Conservation (phyloP, 805 yeast genomes). For the Metschnikowia gruessii region DNA sequence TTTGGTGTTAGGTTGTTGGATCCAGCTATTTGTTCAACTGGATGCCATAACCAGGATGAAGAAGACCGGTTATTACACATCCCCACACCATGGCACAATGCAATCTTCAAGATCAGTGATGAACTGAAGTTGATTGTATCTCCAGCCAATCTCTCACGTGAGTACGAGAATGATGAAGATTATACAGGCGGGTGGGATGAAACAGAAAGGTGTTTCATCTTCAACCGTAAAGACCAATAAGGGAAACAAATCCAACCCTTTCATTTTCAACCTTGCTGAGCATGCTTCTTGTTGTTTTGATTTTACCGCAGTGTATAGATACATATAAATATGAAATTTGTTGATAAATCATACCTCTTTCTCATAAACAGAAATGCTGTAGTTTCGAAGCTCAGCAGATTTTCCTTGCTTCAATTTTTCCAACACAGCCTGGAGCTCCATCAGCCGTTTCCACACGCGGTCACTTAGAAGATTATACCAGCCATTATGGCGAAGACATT, state of each 20-base stretch:
- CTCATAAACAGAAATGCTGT: slow-evolving; percentile 35
- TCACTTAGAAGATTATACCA: slow-evolving; percentile 44
- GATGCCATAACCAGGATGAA: slow-evolving; percentile 43
- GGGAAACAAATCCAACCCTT: neutral
- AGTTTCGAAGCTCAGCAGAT: slow-evolving; percentile 31
- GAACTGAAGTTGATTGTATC: slow-evolving; percentile 23
- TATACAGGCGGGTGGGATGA: slow-evolving; percentile 22
- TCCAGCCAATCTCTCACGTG: slow-evolving; percentile 13
- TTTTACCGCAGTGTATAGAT: neutral
- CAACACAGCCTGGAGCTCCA: slow-evolving; percentile 35
- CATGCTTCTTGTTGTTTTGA: neutral
- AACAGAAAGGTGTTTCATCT: slow-evolving; percentile 13
- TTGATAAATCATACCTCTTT: slow-evolving; percentile 1
- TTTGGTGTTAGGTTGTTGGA: slow-evolving; percentile 52
- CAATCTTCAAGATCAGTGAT: slow-evolving; percentile 44
- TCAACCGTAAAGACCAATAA: slow-evolving; percentile 4
- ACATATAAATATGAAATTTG: neutral
- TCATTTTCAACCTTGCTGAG: neutral
- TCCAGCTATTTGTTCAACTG: slow-evolving; percentile 42
- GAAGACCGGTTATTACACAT: slow-evolving; percentile 51
- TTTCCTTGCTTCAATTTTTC: slow-evolving; percentile 27
- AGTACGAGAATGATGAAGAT: slow-evolving; percentile 11
- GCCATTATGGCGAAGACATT: slow-evolving; percentile 54
- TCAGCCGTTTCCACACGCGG: slow-evolving; percentile 27
- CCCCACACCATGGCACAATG: slow-evolving; percentile 68